Base-by-base conservation (phyloP, 31 red algal genomes). In the Pterothamnion heteromorphum region DNA sequence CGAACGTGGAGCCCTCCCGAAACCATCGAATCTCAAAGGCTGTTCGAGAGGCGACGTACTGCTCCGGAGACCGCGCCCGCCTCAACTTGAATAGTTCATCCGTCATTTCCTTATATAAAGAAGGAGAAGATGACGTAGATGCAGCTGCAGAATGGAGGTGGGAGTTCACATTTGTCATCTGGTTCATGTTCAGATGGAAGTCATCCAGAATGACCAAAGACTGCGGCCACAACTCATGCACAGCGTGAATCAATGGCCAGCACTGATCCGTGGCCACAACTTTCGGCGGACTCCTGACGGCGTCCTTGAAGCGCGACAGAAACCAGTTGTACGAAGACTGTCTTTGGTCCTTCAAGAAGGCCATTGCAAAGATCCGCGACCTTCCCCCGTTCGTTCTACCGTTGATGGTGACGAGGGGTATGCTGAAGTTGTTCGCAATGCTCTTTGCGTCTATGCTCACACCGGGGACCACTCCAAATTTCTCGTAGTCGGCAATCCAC, bases 361-460 rank as follows among this genome's bases (percentile, higher is more conserved):
- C 87, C 44, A 89, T 64, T 5, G 71, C 57, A 22, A 72, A 89
- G 0, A 44, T 64, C 30, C 26, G 23, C 0, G 57, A 0, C 24
- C 71, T 1, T 0, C 87, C 87, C 21, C 0, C 24, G 20, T 30
- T 89, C 22, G 36, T 44, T 44, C 44, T 71, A 26, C 87, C 87
- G 35, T 89, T 89, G 3, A 89, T 74, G 87, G 3, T 33, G 0
- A 89, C 4, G 2, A 89, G 87, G 9, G 43, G 87, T 1, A 89
- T 2, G 22, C 35, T 89, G 23, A 9, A n/a, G n/a, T n/a, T n/a
- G n/a, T n/a, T n/a, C n/a, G n/a, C n/a, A n/a, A n/a, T n/a, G n/a
- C n/a, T n/a, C n/a, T n/a, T n/a, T n/a, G n/a, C n/a, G n/a, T n/a
- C n/a, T n/a, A n/a, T n/a, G n/a, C n/a, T n/a, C n/a, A 89, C 33